Evolutionary conservation across 2,329 filamentous ascomycete genomes (phyloP).

Genomic region (Epichloe coenophiala): DNA sequence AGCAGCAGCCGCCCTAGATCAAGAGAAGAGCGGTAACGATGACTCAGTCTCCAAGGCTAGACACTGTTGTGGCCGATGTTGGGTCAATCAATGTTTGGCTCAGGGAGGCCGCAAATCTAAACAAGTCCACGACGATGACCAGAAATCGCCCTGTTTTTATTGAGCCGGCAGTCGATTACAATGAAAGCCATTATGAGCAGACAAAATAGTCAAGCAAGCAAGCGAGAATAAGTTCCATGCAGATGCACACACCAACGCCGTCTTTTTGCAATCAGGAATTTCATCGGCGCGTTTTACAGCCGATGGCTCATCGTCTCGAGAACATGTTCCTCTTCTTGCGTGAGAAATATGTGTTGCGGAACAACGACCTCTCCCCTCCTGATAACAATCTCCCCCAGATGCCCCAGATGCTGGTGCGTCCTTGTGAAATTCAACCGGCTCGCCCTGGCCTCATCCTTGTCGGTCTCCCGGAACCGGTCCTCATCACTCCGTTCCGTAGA

Average conservation of each 20-base stretch:
- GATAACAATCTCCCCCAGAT: conserved; percentile 19
- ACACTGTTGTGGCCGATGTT: too few species aligned
- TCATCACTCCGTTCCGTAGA: conserved; percentile 1
- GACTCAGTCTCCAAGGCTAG: too few species aligned
- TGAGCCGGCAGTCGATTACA: too few species aligned
- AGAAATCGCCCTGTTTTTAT: too few species aligned
- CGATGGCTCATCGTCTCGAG: conserved; percentile 21
- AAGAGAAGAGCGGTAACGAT: too few species aligned
- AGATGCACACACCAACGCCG: background rate
- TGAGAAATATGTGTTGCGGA: conserved; percentile 22
- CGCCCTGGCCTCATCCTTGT: background rate
- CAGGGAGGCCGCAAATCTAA: too few species aligned
- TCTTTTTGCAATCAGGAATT: background rate
- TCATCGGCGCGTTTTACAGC: conserved; percentile 10
- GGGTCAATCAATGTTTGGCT: too few species aligned
- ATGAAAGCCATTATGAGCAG: too few species aligned
- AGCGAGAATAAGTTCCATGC: background rate
- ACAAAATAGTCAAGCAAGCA: too few species aligned
- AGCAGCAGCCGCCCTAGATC: too few species aligned
- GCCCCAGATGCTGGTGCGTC: conserved; percentile 3
- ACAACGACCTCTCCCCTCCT: conserved; percentile 20
- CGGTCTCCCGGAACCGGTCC: too few species aligned
- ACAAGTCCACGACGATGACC: too few species aligned
- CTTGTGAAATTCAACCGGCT: conserved; percentile 8
- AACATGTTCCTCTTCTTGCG: conserved; percentile 22